Percentiles rank a stretch among this genome's conserved stretches.
These are phyloP conservation scores for Grosmannia huntii DNA, from an alignment of 2,329 filamentous ascomycete genomes.

Conservation along the genomic window DNA sequence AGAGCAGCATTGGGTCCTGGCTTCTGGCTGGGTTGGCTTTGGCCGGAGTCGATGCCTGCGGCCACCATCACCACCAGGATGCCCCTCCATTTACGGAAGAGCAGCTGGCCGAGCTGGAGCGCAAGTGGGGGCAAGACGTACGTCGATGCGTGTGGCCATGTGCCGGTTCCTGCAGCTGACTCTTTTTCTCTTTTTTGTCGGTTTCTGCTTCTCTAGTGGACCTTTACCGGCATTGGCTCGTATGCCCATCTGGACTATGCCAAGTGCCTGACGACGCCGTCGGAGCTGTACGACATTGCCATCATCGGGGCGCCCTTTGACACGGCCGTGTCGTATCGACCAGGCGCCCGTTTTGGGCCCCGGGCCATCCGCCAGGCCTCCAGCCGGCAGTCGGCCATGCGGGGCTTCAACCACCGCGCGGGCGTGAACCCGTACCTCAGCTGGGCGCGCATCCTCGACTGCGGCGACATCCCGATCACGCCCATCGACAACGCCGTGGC, in stretches of 20 bases:
- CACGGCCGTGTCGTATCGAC: conserved; percentile 58
- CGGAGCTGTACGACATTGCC: conserved; percentile 54
- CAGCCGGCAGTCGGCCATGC: conserved; percentile 63
- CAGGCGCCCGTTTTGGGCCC: conserved; percentile 72
- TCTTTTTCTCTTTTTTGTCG: no score
- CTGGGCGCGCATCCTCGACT: conserved; percentile 73
- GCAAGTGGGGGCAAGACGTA: conserved; percentile 35
- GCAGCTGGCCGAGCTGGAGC: conserved; percentile 37
- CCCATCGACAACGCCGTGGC: conserved; percentile 80
- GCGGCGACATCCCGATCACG: conserved; percentile 78
- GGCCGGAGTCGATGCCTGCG: conserved; percentile 3
- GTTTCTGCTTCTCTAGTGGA: conserved; percentile 28
- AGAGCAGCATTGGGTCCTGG: conserved; percentile 6
- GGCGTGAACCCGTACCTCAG: conserved; percentile 70
- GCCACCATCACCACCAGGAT: conserved; percentile 24
- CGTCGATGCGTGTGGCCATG: neutral
- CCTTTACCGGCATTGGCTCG: conserved; percentile 61
- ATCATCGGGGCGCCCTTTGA: conserved; percentile 64
- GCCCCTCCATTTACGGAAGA: conserved; percentile 29
- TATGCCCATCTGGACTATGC: conserved; percentile 60
- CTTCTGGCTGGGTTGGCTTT: conserved; percentile 6
- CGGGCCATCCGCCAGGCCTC: conserved; percentile 78
- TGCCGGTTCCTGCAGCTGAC: neutral
- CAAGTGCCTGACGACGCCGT: conserved; percentile 55
- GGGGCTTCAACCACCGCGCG: conserved; percentile 73